These are phyloP conservation scores for Ilyonectria robusta DNA, from an alignment of 2,329 filamentous ascomycete species.

Conservation along the genomic window DNA sequence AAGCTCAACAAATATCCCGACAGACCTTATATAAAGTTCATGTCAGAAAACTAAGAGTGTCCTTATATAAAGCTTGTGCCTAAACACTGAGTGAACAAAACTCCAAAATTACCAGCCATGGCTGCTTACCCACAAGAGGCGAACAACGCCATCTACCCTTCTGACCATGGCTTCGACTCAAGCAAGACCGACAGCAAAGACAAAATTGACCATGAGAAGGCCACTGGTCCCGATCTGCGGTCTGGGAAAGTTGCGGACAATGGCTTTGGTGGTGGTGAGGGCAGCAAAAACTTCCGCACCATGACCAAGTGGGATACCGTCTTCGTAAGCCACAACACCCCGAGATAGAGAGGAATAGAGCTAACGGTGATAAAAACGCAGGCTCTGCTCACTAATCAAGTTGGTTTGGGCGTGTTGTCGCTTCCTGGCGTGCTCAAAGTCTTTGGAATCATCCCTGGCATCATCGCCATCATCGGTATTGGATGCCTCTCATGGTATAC, in stretches of 20 bases:
- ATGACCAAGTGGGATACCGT: slow-evolving; percentile 53
- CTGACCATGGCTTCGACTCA: slow-evolving; percentile 45
- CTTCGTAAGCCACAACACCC: slow-evolving; percentile 24
- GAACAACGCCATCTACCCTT: slow-evolving; percentile 45
- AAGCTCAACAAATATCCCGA: neutral
- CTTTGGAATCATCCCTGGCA: slow-evolving; percentile 76
- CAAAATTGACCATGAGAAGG: slow-evolving; percentile 39
- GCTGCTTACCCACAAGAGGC: slow-evolving; percentile 36
- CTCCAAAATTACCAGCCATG: slow-evolving; percentile 35
- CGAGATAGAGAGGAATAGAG: neutral
- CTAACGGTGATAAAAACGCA: neutral
- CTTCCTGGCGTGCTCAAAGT: slow-evolving; percentile 80
- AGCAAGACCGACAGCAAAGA: slow-evolving; percentile 47
- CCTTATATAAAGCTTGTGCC: slow-evolving; percentile 8
- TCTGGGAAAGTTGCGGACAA: slow-evolving; percentile 43
- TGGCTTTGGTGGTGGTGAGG: slow-evolving; percentile 48
- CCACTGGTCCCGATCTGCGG: slow-evolving; percentile 34
- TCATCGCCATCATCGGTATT: slow-evolving; percentile 76
- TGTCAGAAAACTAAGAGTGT: no score
- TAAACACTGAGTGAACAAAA: neutral
- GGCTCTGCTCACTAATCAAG: slow-evolving; percentile 53
- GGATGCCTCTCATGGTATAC: slow-evolving; percentile 76
- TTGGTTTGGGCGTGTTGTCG: slow-evolving; percentile 69
- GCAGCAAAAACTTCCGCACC: slow-evolving; percentile 52
- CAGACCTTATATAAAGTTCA: no score